These are phyloP conservation scores for Penicillium manginii DNA, from an alignment of 495 filamentous ascomycete genomes.

Conservation along the genomic window DNA sequence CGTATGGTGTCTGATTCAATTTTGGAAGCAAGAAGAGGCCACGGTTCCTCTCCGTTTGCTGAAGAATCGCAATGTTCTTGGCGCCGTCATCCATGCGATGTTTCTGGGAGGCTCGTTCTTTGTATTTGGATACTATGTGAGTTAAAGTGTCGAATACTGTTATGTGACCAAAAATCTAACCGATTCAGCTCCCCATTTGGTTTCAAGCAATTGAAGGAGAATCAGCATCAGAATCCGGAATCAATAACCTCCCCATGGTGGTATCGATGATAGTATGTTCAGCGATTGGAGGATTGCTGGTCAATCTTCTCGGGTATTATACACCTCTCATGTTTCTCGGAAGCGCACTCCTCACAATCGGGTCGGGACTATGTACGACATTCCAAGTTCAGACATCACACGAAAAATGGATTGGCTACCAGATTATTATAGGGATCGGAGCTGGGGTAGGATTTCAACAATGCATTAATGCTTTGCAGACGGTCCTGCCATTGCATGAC, in stretches of 20 bases:
- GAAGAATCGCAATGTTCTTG: slow-evolving; percentile 67
- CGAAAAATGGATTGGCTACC: slow-evolving; percentile 74
- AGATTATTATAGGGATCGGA: slow-evolving; percentile 70
- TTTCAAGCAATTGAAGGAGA: slow-evolving; percentile 83
- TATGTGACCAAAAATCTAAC: neutral
- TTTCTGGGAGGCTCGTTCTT: slow-evolving; percentile 67
- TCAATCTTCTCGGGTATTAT: slow-evolving; percentile 74
- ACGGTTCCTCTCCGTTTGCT: slow-evolving; percentile 77
- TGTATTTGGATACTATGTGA: slow-evolving; percentile 60
- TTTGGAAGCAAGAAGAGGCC: slow-evolving; percentile 71
- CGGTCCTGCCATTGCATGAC: slow-evolving; percentile 62
- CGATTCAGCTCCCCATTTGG: slow-evolving; percentile 74
- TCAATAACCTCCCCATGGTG: slow-evolving; percentile 76
- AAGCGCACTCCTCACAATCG: slow-evolving; percentile 62
- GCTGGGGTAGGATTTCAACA: slow-evolving; percentile 72
- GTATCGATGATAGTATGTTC: slow-evolving; percentile 64
- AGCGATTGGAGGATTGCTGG: slow-evolving; percentile 60
- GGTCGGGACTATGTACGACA: slow-evolving; percentile 70
- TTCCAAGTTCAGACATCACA: slow-evolving; percentile 56
- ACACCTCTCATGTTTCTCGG: slow-evolving; percentile 69
- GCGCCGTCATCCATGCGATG: slow-evolving; percentile 56
- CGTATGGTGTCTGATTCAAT: slow-evolving; percentile 66
- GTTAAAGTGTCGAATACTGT: neutral
- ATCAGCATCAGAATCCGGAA: slow-evolving; percentile 70
- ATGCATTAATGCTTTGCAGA: slow-evolving; percentile 69